Base-by-base conservation (phyloP, 805 yeast genomes). In the Kuraishia borneana region DNA sequence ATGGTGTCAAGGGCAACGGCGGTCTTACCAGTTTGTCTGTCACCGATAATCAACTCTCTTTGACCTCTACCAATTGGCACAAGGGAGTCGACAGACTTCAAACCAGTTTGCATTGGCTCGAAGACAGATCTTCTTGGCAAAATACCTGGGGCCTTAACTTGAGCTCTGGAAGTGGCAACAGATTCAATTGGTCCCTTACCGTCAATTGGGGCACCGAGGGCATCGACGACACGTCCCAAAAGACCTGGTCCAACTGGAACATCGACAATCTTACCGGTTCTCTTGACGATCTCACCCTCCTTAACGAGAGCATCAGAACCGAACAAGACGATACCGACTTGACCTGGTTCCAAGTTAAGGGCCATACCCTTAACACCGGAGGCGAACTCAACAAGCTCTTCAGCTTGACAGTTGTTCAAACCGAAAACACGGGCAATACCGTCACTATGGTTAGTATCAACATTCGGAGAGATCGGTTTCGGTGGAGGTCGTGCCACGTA, bases 281-380 rank as follows among this genome's bases (percentile, higher is more conserved):
- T 88, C 83, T 89, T 92, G 61, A 92, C 99, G 61, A 94, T 81
- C 70, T 92, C 96, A 73, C 98, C 97, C 75, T 92, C 96, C 73
- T 87, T 88, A 66, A 92, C 97, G 53, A 79, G 77, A 67, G 95
- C 79, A 69, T 92, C 99, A 48, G 97, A 88, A 74, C 98, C 99
- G 76, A 92, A 92, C 69, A 92, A 74, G 71, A 92, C 99, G 62
- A 92, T 80, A 85, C 99, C 99, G 64, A 92, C 99, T 72, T 92
- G 97, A 68, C 95, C 96, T 57, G 97, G 95, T 73, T 92, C 99
- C 79, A 92, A 83, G 80, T 92, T 92, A 63, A 92, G 78, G 60
- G 98, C 97, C 99, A 92, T 92, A 82, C 98, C 99, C 71, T 88
- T 85, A 56, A 89, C 97, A 76, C 99, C 98, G 42, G 98, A 85